Percentiles rank a stretch among this genome's conserved stretches.
phyloP scores from a whole-genome alignment of 257 asterid genomes.

The Forsythia suspensa region DNA sequence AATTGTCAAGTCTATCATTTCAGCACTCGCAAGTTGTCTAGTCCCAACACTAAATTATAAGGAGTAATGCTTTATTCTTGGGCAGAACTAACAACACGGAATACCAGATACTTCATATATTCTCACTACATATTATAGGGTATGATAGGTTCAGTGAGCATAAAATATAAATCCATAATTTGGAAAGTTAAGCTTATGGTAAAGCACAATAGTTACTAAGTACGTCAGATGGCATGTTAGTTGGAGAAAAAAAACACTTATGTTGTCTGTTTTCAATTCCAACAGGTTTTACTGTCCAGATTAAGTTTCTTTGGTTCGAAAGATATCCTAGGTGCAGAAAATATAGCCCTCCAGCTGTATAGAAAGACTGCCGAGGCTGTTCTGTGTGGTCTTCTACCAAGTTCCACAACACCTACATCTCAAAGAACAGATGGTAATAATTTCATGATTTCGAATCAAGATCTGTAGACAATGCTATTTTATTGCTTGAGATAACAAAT shows the following conservation, averaged over 20 bases:
- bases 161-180: neutral
- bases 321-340: slow-evolving; percentile 36
- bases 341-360: slow-evolving; percentile 54
- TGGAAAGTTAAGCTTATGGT: neutral
- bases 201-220: neutral
- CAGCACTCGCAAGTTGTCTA: neutral
- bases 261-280: neutral
- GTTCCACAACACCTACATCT: slow-evolving; percentile 43
- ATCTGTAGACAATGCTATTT: neutral
- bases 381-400: slow-evolving; percentile 59
- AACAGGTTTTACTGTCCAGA: slow-evolving; percentile 61
- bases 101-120: neutral
- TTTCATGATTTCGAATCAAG: neutral
- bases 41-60: neutral
- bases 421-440: slow-evolving; percentile 47
- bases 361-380: slow-evolving; percentile 58
- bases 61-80: neutral
- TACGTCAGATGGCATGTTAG: neutral
- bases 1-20: neutral
- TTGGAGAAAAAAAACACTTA: neutral
- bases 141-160: neutral
- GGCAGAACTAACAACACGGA: neutral
- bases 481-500: neutral
- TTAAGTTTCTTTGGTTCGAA: slow-evolving; percentile 49
- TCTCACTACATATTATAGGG: neutral